phyloP scores from a whole-genome alignment of 495 filamentous ascomycete genomes.

The Xylaria intraflava region DNA sequence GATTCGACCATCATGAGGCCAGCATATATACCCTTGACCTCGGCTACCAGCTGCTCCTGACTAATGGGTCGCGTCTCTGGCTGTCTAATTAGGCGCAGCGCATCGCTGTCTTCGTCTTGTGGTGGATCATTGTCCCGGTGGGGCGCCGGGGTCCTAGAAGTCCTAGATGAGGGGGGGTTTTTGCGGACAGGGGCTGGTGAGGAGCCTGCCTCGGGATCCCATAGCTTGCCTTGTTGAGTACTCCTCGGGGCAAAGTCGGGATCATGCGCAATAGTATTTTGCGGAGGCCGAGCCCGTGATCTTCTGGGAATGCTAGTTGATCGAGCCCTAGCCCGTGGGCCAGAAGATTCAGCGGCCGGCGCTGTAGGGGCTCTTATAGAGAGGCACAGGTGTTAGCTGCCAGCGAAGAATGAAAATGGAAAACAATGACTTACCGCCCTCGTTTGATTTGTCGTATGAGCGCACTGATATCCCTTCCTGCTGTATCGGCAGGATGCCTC shows the following conservation, averaged over 20 bases:
- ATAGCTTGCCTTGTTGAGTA: conserved; percentile 28
- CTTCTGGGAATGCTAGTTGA: conserved; percentile 18
- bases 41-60: conserved; percentile 57
- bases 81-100: conserved; percentile 22
- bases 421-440: conserved; percentile 11
- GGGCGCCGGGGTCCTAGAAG: neutral
- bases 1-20: conserved; percentile 67
- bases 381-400: conserved; percentile 7
- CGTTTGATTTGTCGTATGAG: conserved; percentile 19
- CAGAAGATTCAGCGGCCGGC: neutral
- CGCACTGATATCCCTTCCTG: conserved; percentile 9
- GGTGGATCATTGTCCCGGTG: conserved; percentile 5
- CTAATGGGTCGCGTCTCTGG: conserved; percentile 52
- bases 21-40: conserved; percentile 65
- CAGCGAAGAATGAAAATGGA: neutral
- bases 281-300: conserved; percentile 18
- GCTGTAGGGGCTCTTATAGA: neutral
- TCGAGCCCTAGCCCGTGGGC: conserved; percentile 1
- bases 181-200: conserved; percentile 15
- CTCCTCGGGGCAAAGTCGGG: conserved; percentile 27
- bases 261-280: conserved; percentile 10
- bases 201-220: conserved; percentile 26
- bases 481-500: conserved; percentile 13
- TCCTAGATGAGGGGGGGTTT: conserved; percentile 1
- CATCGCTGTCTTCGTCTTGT: conserved; percentile 17